Evolutionary conservation across 2,329 filamentous ascomycete genomes (phyloP).

Genomic region (Cytospora leucostoma): DNA sequence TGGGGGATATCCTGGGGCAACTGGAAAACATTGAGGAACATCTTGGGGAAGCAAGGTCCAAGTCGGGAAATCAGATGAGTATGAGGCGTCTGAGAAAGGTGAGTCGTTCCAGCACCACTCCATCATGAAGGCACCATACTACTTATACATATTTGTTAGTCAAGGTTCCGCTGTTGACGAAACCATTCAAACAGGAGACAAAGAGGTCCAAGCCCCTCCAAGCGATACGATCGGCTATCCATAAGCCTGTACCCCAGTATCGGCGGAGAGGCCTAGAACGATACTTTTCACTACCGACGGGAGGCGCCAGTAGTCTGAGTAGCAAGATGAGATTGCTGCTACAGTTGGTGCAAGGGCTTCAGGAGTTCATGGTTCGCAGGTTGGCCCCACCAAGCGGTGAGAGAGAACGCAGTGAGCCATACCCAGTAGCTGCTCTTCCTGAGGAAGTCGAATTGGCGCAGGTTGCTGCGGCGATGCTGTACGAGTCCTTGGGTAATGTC

Average conservation of each 20-base stretch:
- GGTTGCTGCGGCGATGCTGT: neutral
- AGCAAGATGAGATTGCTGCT: neutral
- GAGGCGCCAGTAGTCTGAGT: neutral
- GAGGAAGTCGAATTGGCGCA: neutral
- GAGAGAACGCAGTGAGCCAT: neutral
- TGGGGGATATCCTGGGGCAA: neutral
- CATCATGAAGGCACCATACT: neutral
- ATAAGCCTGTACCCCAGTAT: neutral
- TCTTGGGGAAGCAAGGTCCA: neutral
- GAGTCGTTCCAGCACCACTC: neutral
- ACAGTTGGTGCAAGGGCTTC: neutral
- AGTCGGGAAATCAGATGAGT: neutral
- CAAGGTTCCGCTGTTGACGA: too few relatives aligned
- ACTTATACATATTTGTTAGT: too few relatives aligned
- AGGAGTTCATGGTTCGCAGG: neutral
- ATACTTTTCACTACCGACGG: neutral
- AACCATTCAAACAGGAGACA: neutral
- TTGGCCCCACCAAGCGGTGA: neutral
- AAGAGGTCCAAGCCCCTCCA: neutral
- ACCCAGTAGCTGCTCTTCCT: neutral
- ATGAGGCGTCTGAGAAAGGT: neutral
- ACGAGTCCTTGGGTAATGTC: neutral
- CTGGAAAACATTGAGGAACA: neutral
- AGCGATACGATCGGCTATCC: neutral
- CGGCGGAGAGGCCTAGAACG: neutral